phyloP scores from a whole-genome alignment of 331 rosid species.

The Rosa hybrid region DNA sequence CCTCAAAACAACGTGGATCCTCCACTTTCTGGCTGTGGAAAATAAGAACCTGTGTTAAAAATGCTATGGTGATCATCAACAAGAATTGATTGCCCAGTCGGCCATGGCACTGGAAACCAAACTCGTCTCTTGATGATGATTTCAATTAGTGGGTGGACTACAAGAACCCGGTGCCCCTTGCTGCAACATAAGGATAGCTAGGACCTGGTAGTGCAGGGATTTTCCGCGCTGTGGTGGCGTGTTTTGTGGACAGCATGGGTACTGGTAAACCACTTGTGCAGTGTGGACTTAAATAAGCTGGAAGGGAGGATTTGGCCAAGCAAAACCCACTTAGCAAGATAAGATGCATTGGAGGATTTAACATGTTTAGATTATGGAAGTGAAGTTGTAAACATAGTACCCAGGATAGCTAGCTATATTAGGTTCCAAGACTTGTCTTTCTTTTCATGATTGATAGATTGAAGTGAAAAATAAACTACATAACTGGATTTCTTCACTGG shows the following conservation, averaged over 20 bases:
- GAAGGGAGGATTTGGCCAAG: not conserved
- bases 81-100: too few species aligned
- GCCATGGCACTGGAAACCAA: too few species aligned
- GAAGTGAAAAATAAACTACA: not conserved
- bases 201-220: too few species aligned
- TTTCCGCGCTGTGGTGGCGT: not conserved
- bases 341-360: slow-evolving; percentile 2
- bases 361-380: not conserved
- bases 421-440: not conserved
- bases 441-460: not conserved
- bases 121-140: too few species aligned
- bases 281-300: not conserved
- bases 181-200: too few species aligned
- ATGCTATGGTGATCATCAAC: too few species aligned
- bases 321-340: not conserved
- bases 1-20: too few species aligned
- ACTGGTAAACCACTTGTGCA: not conserved
- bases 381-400: not conserved
- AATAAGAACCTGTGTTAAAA: too few species aligned
- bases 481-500: not conserved
- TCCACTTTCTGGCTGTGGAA: too few species aligned
- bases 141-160: too few species aligned
- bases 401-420: not conserved
- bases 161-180: too few species aligned
- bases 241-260: not conserved